Conservation (phyloP, 116 monocot species). For the Cymodocea nodosa region DNA sequence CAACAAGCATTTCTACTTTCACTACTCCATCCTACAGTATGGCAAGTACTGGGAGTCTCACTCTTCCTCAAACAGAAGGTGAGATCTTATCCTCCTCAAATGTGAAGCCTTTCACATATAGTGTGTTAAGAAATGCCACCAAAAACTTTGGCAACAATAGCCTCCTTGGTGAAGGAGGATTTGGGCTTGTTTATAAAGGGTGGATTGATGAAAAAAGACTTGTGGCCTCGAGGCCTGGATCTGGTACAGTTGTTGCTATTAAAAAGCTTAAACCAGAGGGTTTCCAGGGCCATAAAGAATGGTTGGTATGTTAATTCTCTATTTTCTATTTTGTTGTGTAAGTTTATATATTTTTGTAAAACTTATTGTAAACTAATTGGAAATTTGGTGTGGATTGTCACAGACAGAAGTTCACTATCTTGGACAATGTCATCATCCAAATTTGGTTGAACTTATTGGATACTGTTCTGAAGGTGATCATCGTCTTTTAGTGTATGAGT, state of each 20-base stretch:
- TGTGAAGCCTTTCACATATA: slow-evolving; percentile 56
- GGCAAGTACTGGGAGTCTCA: slow-evolving; percentile 15
- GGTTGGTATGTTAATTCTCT: slow-evolving; percentile 42
- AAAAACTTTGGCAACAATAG: slow-evolving; percentile 65
- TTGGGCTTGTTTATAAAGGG: slow-evolving; percentile 84
- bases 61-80: slow-evolving; percentile 54
- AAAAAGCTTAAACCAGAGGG: slow-evolving; percentile 93
- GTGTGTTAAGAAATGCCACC: slow-evolving; percentile 61
- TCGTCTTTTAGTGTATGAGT: slow-evolving; percentile 85
- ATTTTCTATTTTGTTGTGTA: not conserved
- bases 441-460: slow-evolving; percentile 79
- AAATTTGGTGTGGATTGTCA: not conserved
- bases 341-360: not conserved
- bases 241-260: slow-evolving; percentile 71
- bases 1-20: slow-evolving; percentile 28
- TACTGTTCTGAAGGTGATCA: slow-evolving; percentile 84
- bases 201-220: slow-evolving; percentile 79
- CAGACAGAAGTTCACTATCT: slow-evolving; percentile 92
- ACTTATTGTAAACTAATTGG: not conserved
- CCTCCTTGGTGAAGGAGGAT: slow-evolving; percentile 91
- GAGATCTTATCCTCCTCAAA: slow-evolving; percentile 71
- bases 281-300: slow-evolving; percentile 97
- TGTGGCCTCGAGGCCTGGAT: slow-evolving; percentile 47
- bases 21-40: slow-evolving; percentile 36
- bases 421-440: slow-evolving; percentile 77